Percentiles rank a stretch among this genome's conserved stretches.
These are phyloP conservation scores for Colletotrichum filicis DNA, from an alignment of 2,329 filamentous ascomycete genomes.

Conservation along the genomic window DNA sequence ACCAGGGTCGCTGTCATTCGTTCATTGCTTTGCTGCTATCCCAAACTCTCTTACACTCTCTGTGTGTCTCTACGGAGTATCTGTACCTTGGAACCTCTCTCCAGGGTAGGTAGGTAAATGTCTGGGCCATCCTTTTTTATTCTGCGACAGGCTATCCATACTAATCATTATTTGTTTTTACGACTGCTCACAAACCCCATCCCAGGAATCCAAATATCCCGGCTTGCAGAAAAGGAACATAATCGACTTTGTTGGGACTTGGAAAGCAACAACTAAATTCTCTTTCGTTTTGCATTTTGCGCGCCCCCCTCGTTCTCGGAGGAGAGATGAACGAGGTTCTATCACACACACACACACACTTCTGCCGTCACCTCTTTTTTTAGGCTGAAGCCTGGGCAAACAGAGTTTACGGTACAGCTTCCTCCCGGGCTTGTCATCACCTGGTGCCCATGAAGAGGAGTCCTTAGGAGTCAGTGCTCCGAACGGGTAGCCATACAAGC, in stretches of 20 bases:
- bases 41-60: slow-evolving; percentile 1
- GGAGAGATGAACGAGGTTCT: background rate
- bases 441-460: background rate
- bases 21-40: slow-evolving; percentile 2
- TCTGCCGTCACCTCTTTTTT: background rate
- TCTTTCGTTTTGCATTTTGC: background rate
- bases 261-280: background rate
- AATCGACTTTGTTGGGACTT: background rate
- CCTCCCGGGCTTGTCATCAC: background rate
- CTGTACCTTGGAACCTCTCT: background rate
- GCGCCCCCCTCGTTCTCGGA: background rate
- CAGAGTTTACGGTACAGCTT: slow-evolving; percentile 7
- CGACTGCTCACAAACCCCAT: slow-evolving; percentile 21
- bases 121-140: background rate
- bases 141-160: background rate
- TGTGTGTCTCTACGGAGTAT: background rate
- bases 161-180: background rate
- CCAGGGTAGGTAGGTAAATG: background rate
- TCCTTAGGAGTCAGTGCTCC: background rate
- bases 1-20: background rate
- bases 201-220: background rate
- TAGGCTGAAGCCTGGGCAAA: background rate
- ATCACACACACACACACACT: too few species aligned
- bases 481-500: background rate
- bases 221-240: background rate